Evolutionary conservation across 495 filamentous ascomycete species (phyloP).

Genomic region (Talaromyces borbonicus): DNA sequence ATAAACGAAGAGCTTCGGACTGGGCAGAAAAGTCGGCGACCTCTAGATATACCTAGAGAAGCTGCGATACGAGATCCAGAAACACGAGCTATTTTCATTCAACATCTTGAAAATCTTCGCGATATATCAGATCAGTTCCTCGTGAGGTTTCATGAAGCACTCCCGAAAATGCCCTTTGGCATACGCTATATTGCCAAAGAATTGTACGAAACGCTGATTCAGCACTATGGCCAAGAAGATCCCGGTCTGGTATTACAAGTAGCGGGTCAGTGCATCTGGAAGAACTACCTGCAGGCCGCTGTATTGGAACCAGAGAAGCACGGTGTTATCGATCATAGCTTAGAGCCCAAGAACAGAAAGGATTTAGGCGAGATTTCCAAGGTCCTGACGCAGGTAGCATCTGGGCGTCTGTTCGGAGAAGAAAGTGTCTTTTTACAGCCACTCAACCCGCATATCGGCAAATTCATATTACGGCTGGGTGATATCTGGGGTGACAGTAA

Average conservation of each 20-base stretch:
- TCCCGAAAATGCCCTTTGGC: constrained; percentile 88
- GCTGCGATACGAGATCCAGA: constrained; percentile 88
- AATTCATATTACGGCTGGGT: constrained; percentile 71
- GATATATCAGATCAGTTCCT: constrained; percentile 91
- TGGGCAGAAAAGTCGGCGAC: constrained; percentile 67
- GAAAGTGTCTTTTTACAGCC: constrained; percentile 96
- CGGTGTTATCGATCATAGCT: constrained; percentile 76
- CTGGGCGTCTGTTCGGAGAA: constrained; percentile 77
- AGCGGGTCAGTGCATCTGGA: constrained; percentile 85
- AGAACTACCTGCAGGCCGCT: constrained; percentile 84
- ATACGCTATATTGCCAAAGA: constrained; percentile 82
- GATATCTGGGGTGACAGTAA: constrained; percentile 60
- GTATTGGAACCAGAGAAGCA: constrained; percentile 78
- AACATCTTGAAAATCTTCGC: constrained; percentile 83
- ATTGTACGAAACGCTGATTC: constrained; percentile 65
- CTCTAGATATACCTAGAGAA: constrained; percentile 75
- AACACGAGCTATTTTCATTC: constrained; percentile 83
- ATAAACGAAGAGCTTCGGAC: constrained; percentile 96
- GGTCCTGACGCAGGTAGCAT: constrained; percentile 76
- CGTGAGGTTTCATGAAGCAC: constrained; percentile 62
- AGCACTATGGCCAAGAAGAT: constrained; percentile 69
- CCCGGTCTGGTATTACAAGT: constrained; percentile 71
- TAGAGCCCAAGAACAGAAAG: constrained; percentile 85
- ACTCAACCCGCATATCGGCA: constrained; percentile 78
- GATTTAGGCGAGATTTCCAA: constrained; percentile 88